Conservation (phyloP, 2,329 filamentous ascomycete species). For the Beauveria sp. region DNA sequence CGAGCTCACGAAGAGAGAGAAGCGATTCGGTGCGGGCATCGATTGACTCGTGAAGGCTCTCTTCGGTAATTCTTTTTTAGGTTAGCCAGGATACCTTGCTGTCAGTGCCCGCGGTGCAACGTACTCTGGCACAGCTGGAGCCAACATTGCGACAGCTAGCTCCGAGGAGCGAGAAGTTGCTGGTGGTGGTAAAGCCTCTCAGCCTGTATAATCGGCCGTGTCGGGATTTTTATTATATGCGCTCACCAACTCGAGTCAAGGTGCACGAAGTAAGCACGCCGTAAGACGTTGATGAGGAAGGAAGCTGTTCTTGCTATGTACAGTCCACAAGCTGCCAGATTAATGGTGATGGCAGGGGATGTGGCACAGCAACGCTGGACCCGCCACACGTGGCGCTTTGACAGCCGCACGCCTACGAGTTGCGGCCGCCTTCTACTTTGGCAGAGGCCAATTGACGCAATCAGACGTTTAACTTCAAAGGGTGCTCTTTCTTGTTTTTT, state of each 20-base stretch:
- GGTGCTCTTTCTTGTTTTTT: too few relatives aligned
- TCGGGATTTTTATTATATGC: not conserved
- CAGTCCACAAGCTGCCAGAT: conserved; percentile 7
- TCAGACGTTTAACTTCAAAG: not conserved
- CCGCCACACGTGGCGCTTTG: conserved; percentile 10
- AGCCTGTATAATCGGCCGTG: not conserved
- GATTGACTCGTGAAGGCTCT: conserved; percentile 83
- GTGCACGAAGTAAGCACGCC: not conserved
- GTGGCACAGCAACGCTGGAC: conserved; percentile 10
- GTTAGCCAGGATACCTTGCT: conserved; percentile 8
- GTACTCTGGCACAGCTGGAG: conserved; percentile 70
- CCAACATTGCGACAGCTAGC: conserved; percentile 49
- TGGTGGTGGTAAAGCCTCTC: conserved; percentile 1
- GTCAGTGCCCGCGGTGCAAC: conserved; percentile 22
- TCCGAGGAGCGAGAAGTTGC: conserved; percentile 15
- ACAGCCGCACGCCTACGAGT: not conserved
- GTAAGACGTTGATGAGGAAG: not conserved
- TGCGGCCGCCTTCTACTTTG: not conserved
- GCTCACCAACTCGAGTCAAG: not conserved
- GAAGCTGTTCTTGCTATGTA: not conserved
- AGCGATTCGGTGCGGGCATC: conserved; percentile 89
- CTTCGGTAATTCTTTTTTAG: conserved; percentile 72
- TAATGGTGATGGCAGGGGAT: conserved; percentile 10
- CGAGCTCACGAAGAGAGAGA: conserved; percentile 78
- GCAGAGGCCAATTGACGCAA: not conserved